Base-by-base conservation (phyloP, 1,139 yeast species). In the Pichia sp. region DNA sequence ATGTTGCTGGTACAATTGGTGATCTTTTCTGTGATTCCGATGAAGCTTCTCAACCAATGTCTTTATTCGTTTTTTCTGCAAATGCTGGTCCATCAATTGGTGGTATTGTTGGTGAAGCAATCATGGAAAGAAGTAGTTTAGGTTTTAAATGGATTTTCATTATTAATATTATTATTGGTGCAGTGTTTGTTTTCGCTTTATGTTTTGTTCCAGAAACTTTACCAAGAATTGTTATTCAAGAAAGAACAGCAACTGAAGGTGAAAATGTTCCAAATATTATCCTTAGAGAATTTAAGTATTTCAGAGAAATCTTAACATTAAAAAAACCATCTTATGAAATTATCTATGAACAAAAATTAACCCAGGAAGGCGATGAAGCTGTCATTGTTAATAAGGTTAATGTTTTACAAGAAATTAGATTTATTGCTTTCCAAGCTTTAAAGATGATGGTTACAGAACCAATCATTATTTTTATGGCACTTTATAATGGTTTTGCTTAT, bases 1-100 rank as follows among this genome's bases (percentile, higher is more conserved):
- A 61, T 34, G 64, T 61, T 47, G 65, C 65, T 8, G 65, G 65
- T 50, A 55, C 64, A 16, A 55, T 61, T 51, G 63, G 62, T 47
- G 65, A 61, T 48, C 43, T 61, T 44, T 61, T 61, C 39, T 58
- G 61, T 49, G 54, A 55, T 42, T 54, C 64, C 6, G 64, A 61
- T 49, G 59, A 50, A 40, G 64, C 65, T 11, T 56, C 63, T 24
- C 64, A 60, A 46, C 62, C 64, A 39, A 61, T 61, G 64, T 59
- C 63, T 6, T 38, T 60, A 3, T 61, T 61, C 37, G 64, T 61
- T 23, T 54, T 55, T 46, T 53, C 60, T 34, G 64, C 64, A 31
- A 60, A 61, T 50, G 54, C 60, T 31, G 65, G 65, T 43, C 64
- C 65, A 33, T 58, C 63, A 12, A 41, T 61, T 37, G 65, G 65